phyloP scores from a whole-genome alignment of 2,329 filamentous ascomycete genomes.

The Fusarium coffeatum region DNA sequence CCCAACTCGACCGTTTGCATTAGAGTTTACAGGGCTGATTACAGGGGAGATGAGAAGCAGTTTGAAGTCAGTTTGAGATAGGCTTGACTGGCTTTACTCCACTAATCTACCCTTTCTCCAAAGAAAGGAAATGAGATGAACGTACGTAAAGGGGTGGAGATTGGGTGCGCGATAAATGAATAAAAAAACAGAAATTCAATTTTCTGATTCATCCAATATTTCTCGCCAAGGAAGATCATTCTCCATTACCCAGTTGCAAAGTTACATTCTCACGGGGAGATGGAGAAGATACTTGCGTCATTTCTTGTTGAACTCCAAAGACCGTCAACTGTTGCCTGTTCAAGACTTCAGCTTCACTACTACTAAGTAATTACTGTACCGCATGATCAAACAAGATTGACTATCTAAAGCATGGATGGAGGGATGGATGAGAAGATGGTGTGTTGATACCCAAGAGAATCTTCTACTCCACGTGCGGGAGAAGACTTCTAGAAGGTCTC shows the following conservation, averaged over 20 bases:
- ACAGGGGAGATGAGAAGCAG: conserved; percentile 2
- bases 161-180: neutral
- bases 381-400: neutral
- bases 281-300: conserved; percentile 15
- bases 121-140: neutral
- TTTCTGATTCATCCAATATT: conserved; percentile 18
- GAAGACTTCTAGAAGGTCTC: conserved; percentile 45
- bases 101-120: neutral
- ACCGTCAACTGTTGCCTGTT: conserved; percentile 17
- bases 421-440: neutral
- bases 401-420: neutral
- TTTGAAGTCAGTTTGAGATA: conserved; percentile 12
- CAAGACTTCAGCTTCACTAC: neutral
- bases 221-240: neutral
- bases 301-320: neutral
- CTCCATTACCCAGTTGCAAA: neutral
- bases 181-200: neutral
- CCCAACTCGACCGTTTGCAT: conserved; percentile 28
- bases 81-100: neutral
- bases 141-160: neutral
- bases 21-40: conserved; percentile 36
- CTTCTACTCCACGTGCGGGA: conserved; percentile 36
- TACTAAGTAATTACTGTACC: neutral
- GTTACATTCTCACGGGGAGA: neutral
- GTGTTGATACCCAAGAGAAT: conserved; percentile 4